phyloP scores from a whole-genome alignment of 768 basidiomycete species.

The Cystoderma amianthinum region DNA sequence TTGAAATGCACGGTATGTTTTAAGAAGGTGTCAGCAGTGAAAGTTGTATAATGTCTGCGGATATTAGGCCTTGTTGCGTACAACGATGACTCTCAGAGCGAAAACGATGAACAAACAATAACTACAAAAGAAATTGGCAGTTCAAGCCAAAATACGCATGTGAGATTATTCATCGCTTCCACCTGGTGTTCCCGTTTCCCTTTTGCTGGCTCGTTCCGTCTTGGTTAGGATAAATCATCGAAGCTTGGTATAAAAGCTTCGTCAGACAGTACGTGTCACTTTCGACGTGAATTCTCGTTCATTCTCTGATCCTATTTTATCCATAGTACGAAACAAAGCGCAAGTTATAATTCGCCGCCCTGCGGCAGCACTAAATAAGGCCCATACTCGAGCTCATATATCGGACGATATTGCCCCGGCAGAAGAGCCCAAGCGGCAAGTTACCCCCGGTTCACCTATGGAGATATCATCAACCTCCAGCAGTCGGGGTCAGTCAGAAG shows the following conservation, averaged over 20 bases:
- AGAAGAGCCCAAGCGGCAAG: slow-evolving; percentile 4
- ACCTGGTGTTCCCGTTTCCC: slow-evolving; percentile 48
- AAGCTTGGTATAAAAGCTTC: slow-evolving; percentile 26
- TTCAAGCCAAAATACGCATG: slow-evolving; percentile 37
- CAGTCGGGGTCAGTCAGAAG: slow-evolving; percentile 8
- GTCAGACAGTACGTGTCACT: slow-evolving; percentile 32
- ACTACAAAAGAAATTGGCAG: slow-evolving; percentile 18
- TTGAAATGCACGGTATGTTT: too few relatives aligned
- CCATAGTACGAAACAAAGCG: slow-evolving; percentile 38
- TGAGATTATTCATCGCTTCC: slow-evolving; percentile 47
- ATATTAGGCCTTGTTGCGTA: slow-evolving; percentile 60
- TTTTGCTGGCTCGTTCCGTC: slow-evolving; percentile 52
- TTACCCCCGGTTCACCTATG: slow-evolving; percentile 10
- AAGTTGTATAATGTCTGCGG: neutral
- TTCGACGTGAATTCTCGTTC: slow-evolving; percentile 7
- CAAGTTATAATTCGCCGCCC: slow-evolving; percentile 57
- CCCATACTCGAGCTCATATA: slow-evolving; percentile 41
- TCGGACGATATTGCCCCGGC: slow-evolving; percentile 32
- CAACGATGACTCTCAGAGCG: slow-evolving; percentile 57
- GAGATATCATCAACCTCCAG: slow-evolving; percentile 7
- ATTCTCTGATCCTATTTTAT: neutral
- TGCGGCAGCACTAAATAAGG: slow-evolving; percentile 35
- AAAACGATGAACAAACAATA: slow-evolving; percentile 36
- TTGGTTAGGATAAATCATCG: slow-evolving; percentile 57
- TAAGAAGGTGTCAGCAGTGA: neutral